Base-by-base conservation (phyloP, 345 rosid species). In the Sonneratia alba region DNA sequence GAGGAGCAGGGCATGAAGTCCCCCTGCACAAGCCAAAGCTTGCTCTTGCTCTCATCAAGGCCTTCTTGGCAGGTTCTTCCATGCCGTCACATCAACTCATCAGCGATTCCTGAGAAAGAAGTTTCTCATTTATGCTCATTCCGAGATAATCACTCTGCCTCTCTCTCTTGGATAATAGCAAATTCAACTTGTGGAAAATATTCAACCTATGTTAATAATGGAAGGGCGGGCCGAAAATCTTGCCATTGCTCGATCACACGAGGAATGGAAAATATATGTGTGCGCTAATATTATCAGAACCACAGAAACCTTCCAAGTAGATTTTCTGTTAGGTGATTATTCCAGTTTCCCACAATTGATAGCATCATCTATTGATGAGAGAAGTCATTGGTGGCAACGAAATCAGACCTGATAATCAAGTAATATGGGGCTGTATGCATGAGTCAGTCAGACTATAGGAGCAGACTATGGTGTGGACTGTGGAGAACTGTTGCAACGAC, bases 1-100 rank as follows among this genome's bases (percentile, higher is more conserved):
- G 98, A 71, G 96, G 96, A 69, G 97, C 98, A 38, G 98, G 97
- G 5, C 96, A 91, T 71, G 97, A 94, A 83, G 97, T 91, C 37
- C 95, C 98, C 40, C 79, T 91, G 78, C 98, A 94, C 75, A 87
- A 76, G 82, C 97, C 96, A 0, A 85, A 87, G 77, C 86, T 83
- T 21, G 93, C 96, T 69, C 95, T 91, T 72, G 69, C 83, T 13
- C 91, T 91, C 68, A 45, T 90, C 86, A 87, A 90, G 76, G 75
- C 93, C 32, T 94, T 91, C 85, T 74, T 90, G 72, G 82, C 91
- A 13, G 96, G 90, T 83, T 67, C 83, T 45, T 77, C 90, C 1
- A 76, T 89, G 90, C 83, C 90, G 2, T 64, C 57, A 27, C 76
- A 57, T 53, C 70, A 75, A 40, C 83, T 71, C 63, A 72, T 78